Percentiles rank a stretch among this genome's conserved stretches.
These are phyloP conservation scores for Penicillium janthinellum DNA, from an alignment of 2,329 filamentous ascomycete genomes.

Conservation along the genomic window DNA sequence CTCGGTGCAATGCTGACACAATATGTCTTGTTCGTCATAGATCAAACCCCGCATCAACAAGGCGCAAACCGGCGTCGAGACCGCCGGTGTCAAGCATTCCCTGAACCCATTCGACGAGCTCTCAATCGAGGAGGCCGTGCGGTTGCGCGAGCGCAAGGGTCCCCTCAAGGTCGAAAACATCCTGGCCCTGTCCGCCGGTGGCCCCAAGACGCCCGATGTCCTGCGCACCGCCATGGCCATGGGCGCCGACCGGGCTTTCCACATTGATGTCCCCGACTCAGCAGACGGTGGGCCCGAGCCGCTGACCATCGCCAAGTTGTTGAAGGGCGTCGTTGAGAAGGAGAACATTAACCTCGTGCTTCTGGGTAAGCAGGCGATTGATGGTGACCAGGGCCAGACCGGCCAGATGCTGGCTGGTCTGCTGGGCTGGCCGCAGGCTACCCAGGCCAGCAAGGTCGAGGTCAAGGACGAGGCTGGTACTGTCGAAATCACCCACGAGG, in stretches of 20 bases:
- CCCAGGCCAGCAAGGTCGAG: slow-evolving; percentile 82
- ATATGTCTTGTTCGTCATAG: slow-evolving; percentile 40
- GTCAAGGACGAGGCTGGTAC: slow-evolving; percentile 68
- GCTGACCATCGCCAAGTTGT: slow-evolving; percentile 86
- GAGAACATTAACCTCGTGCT: slow-evolving; percentile 91
- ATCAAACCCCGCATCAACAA: slow-evolving; percentile 72
- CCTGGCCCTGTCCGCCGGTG: slow-evolving; percentile 83
- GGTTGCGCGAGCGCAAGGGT: slow-evolving; percentile 85
- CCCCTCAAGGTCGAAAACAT: slow-evolving; percentile 84
- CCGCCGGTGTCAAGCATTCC: slow-evolving; percentile 89
- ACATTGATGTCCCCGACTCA: slow-evolving; percentile 76
- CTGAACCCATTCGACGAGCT: slow-evolving; percentile 99
- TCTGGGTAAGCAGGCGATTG: slow-evolving; percentile 96
- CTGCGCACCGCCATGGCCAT: slow-evolving; percentile 98
- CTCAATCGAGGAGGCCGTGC: slow-evolving; percentile 92
- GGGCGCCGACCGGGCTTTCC: slow-evolving; percentile 90
- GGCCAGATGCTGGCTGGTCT: slow-evolving; percentile 97
- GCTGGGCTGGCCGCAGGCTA: slow-evolving; percentile 90
- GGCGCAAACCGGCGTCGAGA: slow-evolving; percentile 83
- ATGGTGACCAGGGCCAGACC: slow-evolving; percentile 93
- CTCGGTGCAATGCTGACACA: neutral
- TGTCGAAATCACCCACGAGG: slow-evolving; percentile 82
- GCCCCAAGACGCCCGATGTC: slow-evolving; percentile 82
- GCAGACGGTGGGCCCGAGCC: slow-evolving; percentile 74
- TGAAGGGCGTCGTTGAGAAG: slow-evolving; percentile 75